Conservation (phyloP, 768 basidiomycete species). For the Hemileccinum impolitum region DNA sequence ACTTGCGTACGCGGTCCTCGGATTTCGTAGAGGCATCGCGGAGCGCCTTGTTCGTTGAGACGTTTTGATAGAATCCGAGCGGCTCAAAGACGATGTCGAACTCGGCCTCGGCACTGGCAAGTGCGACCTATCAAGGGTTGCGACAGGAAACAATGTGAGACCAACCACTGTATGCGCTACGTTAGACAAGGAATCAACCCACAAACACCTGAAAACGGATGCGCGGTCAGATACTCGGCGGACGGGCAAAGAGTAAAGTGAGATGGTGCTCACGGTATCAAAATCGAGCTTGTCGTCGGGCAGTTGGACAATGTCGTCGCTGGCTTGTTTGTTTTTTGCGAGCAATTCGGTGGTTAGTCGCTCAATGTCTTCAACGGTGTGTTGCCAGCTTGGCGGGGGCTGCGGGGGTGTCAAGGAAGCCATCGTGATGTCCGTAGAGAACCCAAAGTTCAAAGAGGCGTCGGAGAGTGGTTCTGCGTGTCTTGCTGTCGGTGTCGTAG, state of each 20-base stretch:
- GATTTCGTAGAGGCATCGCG: slow-evolving; percentile 78
- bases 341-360: slow-evolving; percentile 58
- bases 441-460: not conserved
- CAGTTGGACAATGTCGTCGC: slow-evolving; percentile 62
- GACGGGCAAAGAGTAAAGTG: no score
- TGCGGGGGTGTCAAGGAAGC: slow-evolving; percentile 64
- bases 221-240: not conserved
- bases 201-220: slow-evolving; percentile 60
- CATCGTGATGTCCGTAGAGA: slow-evolving; percentile 24
- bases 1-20: slow-evolving; percentile 68
- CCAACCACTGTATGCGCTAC: not conserved
- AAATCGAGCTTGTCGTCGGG: slow-evolving; percentile 59
- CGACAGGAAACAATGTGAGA: slow-evolving; percentile 4
- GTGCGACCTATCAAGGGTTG: slow-evolving; percentile 40
- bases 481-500: slow-evolving; percentile 6
- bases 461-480: slow-evolving; percentile 4
- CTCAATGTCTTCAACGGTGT: slow-evolving; percentile 60
- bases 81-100: slow-evolving; percentile 53
- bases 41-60: slow-evolving; percentile 69
- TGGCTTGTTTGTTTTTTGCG: slow-evolving; percentile 49
- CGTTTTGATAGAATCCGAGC: slow-evolving; percentile 78
- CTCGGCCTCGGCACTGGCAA: slow-evolving; percentile 59
- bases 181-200: slow-evolving; percentile 31
- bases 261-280: slow-evolving; percentile 49
- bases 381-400: slow-evolving; percentile 62